Conservation (phyloP, 805 yeast species). For the Saturnispora zaruensis region DNA sequence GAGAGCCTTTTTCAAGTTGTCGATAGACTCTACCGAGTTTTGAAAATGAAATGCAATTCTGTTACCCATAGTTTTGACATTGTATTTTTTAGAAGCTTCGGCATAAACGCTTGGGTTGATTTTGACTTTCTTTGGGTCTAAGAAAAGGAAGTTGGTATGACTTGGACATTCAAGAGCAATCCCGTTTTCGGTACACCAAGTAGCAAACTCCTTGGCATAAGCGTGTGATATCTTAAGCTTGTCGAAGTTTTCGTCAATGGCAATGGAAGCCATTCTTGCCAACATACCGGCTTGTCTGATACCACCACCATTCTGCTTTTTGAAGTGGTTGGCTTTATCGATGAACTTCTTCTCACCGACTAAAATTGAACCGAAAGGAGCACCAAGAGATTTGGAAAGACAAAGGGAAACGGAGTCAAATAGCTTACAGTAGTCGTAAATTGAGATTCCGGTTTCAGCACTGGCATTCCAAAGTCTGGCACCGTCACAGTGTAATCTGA, state of each 20-base stretch:
- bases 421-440: constrained; percentile 60
- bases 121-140: constrained; percentile 46
- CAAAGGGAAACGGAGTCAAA: constrained; percentile 90
- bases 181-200: constrained; percentile 43
- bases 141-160: constrained; percentile 75
- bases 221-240: constrained; percentile 43
- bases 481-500: constrained; percentile 80
- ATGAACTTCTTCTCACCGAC: constrained; percentile 59
- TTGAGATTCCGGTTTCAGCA: constrained; percentile 58
- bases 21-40: constrained; percentile 45
- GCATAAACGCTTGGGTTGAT: constrained; percentile 41
- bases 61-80: constrained; percentile 59
- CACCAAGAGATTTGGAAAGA: constrained; percentile 83
- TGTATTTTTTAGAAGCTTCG: constrained; percentile 41
- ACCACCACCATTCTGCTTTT: constrained; percentile 92
- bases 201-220: constrained; percentile 43
- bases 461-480: constrained; percentile 95
- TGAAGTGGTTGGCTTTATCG: constrained; percentile 70
- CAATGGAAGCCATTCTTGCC: constrained; percentile 70
- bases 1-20: constrained; percentile 47
- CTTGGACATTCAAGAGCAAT: constrained; percentile 64
- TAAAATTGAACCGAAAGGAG: constrained; percentile 84
- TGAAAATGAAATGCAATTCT: constrained; percentile 80
- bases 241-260: constrained; percentile 65
- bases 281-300: constrained; percentile 82